These are phyloP conservation scores for Letharia columbiana DNA, from an alignment of 495 filamentous ascomycete species.

Conservation along the genomic window DNA sequence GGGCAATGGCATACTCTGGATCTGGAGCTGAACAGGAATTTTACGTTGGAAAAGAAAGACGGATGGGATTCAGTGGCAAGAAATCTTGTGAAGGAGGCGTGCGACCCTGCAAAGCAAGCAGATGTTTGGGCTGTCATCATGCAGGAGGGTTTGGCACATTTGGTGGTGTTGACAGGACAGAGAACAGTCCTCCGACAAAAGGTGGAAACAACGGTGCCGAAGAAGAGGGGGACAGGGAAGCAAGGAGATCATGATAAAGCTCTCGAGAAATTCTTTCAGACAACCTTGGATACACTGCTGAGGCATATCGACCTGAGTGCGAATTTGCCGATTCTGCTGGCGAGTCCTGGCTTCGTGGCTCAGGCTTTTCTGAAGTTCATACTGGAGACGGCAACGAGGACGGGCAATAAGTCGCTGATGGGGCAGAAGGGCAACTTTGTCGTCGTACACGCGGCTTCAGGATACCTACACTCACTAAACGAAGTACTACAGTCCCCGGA, in stretches of 20 bases:
- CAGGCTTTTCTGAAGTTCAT: constrained; percentile 73
- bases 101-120: constrained; percentile 58
- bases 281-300: constrained; percentile 64
- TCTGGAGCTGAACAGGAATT: constrained; percentile 77
- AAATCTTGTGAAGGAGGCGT: constrained; percentile 67
- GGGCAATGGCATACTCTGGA: constrained; percentile 88
- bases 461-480: constrained; percentile 75
- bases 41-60: constrained; percentile 68
- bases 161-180: constrained; percentile 86
- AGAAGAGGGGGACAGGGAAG: constrained; percentile 56
- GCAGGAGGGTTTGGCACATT: constrained; percentile 89
- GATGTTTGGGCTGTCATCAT: constrained; percentile 84
- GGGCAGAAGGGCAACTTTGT: constrained; percentile 55
- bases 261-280: constrained; percentile 72
- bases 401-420: constrained; percentile 55
- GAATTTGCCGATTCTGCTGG: constrained; percentile 66
- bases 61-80: constrained; percentile 90
- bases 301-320: constrained; percentile 55
- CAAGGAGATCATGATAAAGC: constrained; percentile 61
- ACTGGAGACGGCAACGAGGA: constrained; percentile 57
- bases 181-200: constrained; percentile 82
- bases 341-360: constrained; percentile 83
- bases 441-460: constrained; percentile 75
- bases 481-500: constrained; percentile 75
- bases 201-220: constrained; percentile 73